Evolutionary conservation across 176 grass and related monocot species (phyloP), one percentile per base, ranked within the genome.

Genomic region (Oryza glaberrima): DNA sequence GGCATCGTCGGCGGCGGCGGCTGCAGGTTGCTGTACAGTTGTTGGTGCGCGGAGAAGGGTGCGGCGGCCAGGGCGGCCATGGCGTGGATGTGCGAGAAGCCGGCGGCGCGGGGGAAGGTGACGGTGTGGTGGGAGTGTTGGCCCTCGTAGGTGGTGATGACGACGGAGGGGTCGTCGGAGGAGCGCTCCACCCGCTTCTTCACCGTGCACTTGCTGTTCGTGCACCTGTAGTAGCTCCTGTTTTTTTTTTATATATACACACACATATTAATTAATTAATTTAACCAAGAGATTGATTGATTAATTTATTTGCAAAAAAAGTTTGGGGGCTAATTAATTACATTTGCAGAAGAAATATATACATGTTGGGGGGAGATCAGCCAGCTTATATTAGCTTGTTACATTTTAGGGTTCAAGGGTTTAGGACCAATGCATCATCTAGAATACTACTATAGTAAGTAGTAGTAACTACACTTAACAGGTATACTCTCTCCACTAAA

Each of bases 191-290:
- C 88, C 14, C 90, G 86, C 83, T 95, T 95, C 90, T 95, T 95
- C 61, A 95, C 94, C 30, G 71, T 82, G 81, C 94, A 95, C 82
- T 91, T 93, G 94, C 49, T 73, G 83, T 82, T 88, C 4, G 91
- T 95, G 88, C 94, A 95, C 10, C 91, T 81, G 68, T 95, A 95
- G 86, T 95, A 95, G 78, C 94, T 95, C 83, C 94, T 95, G 77
- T 35, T 65, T 9, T 44, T 44, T 10, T 9, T 41, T 28, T 41
- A 7, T 19, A 38, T 38, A 65, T 79, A 12, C 17, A 4, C 22
- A 74, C 19, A 20, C 12, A 43, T 45, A 17, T 73, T 10, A 5
- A 56, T 28, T 10, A 5, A 56, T 28, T 73, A 36, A 36, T 36
- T 73, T 10, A 5, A 56, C 20, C 4, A 40, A 4, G 28, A 84